Evolutionary conservation across 768 basidiomycete genomes (phyloP).

Genomic region (Rossbeevera mucosa): DNA sequence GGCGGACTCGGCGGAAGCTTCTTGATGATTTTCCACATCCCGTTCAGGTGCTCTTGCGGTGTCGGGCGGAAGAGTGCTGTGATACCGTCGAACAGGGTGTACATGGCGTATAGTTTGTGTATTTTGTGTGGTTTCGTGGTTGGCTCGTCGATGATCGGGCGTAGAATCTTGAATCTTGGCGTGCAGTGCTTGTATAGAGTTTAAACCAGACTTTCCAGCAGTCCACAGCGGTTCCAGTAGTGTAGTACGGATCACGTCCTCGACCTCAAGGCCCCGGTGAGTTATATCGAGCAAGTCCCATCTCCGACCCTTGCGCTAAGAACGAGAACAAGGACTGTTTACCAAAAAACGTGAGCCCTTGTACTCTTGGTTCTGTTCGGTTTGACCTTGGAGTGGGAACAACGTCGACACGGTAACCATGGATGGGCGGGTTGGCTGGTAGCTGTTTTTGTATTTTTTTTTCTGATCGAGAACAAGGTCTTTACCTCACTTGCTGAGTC

Average conservation of each 20-base stretch:
- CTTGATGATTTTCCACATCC: conserved; percentile 22
- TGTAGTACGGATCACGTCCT: background rate
- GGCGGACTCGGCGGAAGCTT: conserved; percentile 16
- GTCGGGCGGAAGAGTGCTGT: conserved; percentile 7
- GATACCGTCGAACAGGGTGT: conserved; percentile 12
- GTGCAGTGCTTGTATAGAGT: background rate
- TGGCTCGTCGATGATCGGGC: background rate
- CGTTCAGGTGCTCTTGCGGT: conserved; percentile 21
- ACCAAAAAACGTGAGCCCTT: background rate
- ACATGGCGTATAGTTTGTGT: background rate
- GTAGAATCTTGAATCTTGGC: background rate
- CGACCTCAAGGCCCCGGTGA: background rate
- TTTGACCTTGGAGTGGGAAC: background rate
- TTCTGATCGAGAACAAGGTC: background rate
- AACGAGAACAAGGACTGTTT: background rate
- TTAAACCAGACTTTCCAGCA: background rate
- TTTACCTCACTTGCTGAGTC: background rate
- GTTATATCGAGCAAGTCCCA: background rate
- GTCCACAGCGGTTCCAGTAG: background rate
- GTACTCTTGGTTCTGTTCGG: background rate
- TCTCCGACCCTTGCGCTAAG: background rate
- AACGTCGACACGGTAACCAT: background rate
- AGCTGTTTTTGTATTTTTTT: background rate
- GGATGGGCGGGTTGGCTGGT: background rate
- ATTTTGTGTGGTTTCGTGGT: background rate